Evolutionary conservation across 2,329 filamentous ascomycete species (phyloP), one percentile per base, ranked within the genome.

Genomic region (Penicillium sp.): DNA sequence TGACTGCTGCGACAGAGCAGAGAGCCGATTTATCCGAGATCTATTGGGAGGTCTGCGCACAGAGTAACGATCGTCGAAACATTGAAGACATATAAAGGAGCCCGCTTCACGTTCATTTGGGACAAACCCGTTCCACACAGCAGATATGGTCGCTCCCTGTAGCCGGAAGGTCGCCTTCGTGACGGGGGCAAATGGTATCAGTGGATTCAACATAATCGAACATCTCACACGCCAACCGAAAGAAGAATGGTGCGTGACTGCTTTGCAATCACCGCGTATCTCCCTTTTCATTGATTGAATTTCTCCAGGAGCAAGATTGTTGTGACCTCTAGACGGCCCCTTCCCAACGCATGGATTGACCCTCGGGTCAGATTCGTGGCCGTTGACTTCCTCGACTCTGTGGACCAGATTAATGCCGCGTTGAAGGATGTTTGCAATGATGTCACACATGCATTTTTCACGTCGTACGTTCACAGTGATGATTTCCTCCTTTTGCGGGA

Each of bases 181-280:
- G 18, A 68, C 70, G 6, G 71, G 70, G 29, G 63, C 61, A 13
- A 73, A 72, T 55, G 71, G 72, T 22, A 70, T 74, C 39, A 70
- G 59, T 41, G 72, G 72, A 6, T 56, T 58, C 45, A 67, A 70
- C 1, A 65, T 75, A 14, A 53, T 74, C 14, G 70, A 74, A 50
- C 61, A 73, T 40, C 55, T 75, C 5, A 55, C 64, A n/a, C 53
- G 61, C 5, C 56, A 56, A 11, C 64, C 67, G 1, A 61, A 66
- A 24, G 54, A 55, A 21, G 57, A 68, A 52, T 66, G 64, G 62
- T 66, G 43, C 8, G 29, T 7, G 31, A 27, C 3, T 29, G 24
- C 5, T 27, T 27, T 27, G 5, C 24, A 27, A 8, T 27, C 6
- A 8, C 24, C 24, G 24, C 24, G 24, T 27, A 27, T 27, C 5